These are phyloP conservation scores for Fraxinus floribunda DNA, from an alignment of 305 asterid genomes.

Conservation along the genomic window DNA sequence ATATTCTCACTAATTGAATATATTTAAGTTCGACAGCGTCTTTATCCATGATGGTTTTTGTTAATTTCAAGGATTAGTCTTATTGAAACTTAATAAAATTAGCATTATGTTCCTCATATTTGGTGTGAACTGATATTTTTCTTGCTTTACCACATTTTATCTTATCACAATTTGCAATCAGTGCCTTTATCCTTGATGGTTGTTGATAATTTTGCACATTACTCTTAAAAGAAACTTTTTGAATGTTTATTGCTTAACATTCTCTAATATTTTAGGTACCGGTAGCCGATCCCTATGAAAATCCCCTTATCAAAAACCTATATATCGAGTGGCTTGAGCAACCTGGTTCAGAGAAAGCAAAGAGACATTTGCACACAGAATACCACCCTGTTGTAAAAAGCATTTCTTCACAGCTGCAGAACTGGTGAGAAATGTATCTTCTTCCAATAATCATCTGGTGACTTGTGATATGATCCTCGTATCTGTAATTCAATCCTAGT, in stretches of 20 bases:
- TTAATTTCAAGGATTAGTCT: not conserved
- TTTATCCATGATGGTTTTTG: not conserved
- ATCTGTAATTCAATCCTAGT: conserved; percentile 3
- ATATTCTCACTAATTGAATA: not conserved
- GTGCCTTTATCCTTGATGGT: not conserved
- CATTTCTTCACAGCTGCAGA: conserved; percentile 77
- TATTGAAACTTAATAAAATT: not conserved
- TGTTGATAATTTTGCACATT: not conserved
- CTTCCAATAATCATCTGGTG: not conserved
- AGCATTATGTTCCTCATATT: not conserved
- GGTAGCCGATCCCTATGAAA: conserved; percentile 60
- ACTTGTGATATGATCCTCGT: conserved; percentile 9
- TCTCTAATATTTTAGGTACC: conserved; percentile 43
- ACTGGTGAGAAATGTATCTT: conserved; percentile 57
- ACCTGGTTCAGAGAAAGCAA: conserved; percentile 84
- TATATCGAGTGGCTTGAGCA: conserved; percentile 80
- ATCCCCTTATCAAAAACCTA: conserved; percentile 48
- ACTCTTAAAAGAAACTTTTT: not conserved
- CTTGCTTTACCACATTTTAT: not conserved
- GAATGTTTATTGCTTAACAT: not conserved
- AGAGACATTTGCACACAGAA: conserved; percentile 65
- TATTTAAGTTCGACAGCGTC: not conserved
- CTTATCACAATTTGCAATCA: not conserved
- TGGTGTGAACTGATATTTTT: not conserved
- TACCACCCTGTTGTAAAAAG: conserved; percentile 81